Evolutionary conservation across 2,329 filamentous ascomycete genomes (phyloP), one percentile per base, ranked within the genome.

Genomic region (Aureobasidium uvarum): DNA sequence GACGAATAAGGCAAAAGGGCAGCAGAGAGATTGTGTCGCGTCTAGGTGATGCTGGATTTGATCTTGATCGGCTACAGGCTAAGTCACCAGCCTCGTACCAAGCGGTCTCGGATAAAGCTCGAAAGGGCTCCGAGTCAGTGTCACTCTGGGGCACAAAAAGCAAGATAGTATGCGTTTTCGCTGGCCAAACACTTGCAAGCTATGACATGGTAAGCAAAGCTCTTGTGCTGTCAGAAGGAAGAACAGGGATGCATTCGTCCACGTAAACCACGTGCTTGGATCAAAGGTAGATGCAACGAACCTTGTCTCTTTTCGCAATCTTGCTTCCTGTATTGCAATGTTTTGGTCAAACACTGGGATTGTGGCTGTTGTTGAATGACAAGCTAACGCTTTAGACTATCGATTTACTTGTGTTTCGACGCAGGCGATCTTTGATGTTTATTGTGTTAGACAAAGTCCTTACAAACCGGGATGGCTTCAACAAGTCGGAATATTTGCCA

Each of bases 141-240:
- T 55, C 25, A 64, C 60, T 55, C 13, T 64, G 60, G 60, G 31
- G 39, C 60, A 64, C 48, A 64, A 64, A 63, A 64, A 64, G 60
- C 60, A 64, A 64, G 60, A 64, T 64, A 55, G 50, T 64, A 64
- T 64, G 60, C 50, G 50, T 45, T 25, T 20, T 54, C 39, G 46
- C 18, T 46, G 41, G 50, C 39, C 60, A 64, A 55, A 64, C 50
- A 64, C 60, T 38, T 46, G 48, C 38, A 55, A 64, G 38, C 60
- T 64, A 55, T 43, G 45, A 52, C 59, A 52, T 31, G 16, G 59
- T 62, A 48, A 64, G 60, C 41, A 18, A 39, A 55, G 38, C 13
- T 63, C 48, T 55, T 20, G 43, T 52, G 59, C 38, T 38, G 38
- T 64, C 60, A 64, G 48, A 18, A 62, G 45, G 18, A 50, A n/a